Evolutionary conservation across 805 yeast genomes (phyloP).

Genomic region (Zygosaccharomyces lentus): DNA sequence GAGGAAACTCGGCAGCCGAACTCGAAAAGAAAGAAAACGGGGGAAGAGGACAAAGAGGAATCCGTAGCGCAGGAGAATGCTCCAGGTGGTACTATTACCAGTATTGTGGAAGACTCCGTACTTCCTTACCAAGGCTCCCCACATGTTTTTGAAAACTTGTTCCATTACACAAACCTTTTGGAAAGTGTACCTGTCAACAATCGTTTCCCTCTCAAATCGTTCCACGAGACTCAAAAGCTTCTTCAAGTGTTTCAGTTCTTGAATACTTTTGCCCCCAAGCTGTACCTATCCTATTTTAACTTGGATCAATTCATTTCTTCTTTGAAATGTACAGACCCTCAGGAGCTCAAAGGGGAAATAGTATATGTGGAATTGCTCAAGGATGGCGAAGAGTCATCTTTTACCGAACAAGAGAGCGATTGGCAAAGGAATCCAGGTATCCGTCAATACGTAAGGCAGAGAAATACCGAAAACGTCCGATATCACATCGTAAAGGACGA

Average conservation of each 20-base stretch:
- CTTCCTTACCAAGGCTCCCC: conserved; percentile 28
- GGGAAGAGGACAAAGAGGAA: conserved; percentile 10
- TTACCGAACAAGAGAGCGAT: conserved; percentile 15
- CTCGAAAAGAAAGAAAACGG: conserved; percentile 13
- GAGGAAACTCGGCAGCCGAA: conserved; percentile 13
- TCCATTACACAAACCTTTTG: conserved; percentile 22
- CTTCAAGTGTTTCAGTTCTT: conserved; percentile 32
- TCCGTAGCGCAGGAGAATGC: conserved; percentile 10
- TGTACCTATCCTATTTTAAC: conserved; percentile 26
- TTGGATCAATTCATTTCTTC: conserved; percentile 31
- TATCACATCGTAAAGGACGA: conserved; percentile 20
- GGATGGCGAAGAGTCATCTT: conserved; percentile 6
- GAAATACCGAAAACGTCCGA: conserved; percentile 10
- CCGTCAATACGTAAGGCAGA: conserved; percentile 17
- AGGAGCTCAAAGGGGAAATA: conserved; percentile 28
- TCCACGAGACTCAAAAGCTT: conserved; percentile 23
- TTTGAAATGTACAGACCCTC: conserved; percentile 29
- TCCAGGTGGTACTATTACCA: conserved; percentile 14
- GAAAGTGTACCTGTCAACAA: conserved; percentile 19
- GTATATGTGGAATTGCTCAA: conserved; percentile 15
- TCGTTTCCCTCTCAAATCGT: conserved; percentile 4
- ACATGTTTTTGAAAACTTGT: conserved; percentile 15
- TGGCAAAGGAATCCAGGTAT: conserved; percentile 23
- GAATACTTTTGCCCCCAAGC: conserved; percentile 26
- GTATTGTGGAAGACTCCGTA: conserved; percentile 27